Evolutionary conservation across 2,329 filamentous ascomycete genomes (phyloP), one percentile per base, ranked within the genome.

Genomic region (Clarireedia paspali): DNA sequence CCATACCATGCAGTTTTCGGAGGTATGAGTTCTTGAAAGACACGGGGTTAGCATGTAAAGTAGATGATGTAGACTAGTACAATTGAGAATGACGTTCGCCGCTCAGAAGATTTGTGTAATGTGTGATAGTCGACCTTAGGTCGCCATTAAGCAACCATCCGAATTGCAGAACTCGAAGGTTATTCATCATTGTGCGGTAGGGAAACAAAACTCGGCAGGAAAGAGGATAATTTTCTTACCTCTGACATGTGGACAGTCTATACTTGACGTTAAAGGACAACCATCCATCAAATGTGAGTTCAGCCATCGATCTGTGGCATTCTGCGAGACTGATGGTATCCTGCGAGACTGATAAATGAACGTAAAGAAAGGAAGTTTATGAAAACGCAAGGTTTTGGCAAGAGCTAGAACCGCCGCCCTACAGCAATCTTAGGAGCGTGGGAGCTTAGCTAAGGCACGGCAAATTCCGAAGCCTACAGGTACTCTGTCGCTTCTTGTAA

Each of bases 161-260:
- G 65, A 63, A 67, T 67, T 67, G 65, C 65, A 67, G 65, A 67
- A 67, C 59, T 64, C 63, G 58, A 56, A 50, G 60, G 50, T 57
- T 62, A 60, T 58, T 66, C 64, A 65, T 66, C 64, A 62, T 64
- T 36, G 56, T 48, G 54, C 15, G 17, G 47, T 27, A 44, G 27
- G 27, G 30, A 24, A 48, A 34, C 38, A 40, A 36, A 27, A 20
- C 12, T 23, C 30, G 44, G n/a, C 46, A 39, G 42, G 9, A 40
- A 23, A 10, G 4, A 27, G 10, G 6, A 23, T 12, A 20, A 30
- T 20, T 23, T 36, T 30, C 47, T 45, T 50, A 50, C 47, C 47
- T n/a, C 4, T 14, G 17, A 44, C 40, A 10, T 34, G 30, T 12
- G 10, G 10, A 10, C 30, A 14, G 30, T 34, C 9, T 34, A 12